These are phyloP conservation scores for Fistulifera pelliculosa DNA, from an alignment of 108 stramenopile genomes.

Conservation along the genomic window DNA sequence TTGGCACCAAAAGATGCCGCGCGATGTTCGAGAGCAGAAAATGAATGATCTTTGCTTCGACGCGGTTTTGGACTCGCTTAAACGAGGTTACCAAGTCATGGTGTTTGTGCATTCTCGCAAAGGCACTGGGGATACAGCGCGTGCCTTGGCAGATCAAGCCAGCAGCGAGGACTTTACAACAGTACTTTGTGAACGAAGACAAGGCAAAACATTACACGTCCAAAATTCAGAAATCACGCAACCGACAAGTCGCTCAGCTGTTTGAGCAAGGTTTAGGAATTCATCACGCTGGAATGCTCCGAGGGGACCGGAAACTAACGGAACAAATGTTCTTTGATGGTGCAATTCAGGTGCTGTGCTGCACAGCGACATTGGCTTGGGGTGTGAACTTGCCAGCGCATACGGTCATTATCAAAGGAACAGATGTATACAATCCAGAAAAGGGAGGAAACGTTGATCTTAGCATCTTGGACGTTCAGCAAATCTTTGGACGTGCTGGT, in stretches of 20 bases:
- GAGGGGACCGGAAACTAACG: constrained; percentile 87
- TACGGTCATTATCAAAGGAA: constrained; percentile 97
- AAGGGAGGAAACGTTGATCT: constrained; percentile 93
- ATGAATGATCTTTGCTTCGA: constrained; percentile 94
- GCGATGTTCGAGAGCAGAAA: constrained; percentile 60
- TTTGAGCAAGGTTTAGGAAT: constrained; percentile 92
- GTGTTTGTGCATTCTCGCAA: constrained; percentile 98
- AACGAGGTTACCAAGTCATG: constrained; percentile 97
- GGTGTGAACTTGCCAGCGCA: constrained; percentile 95
- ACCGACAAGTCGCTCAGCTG: constrained; percentile 76
- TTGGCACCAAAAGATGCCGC: constrained; percentile 24
- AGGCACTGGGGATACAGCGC: constrained; percentile 89
- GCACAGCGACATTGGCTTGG: constrained; percentile 98
- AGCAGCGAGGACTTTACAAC: constrained; percentile 46
- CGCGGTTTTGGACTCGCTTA: constrained; percentile 75
- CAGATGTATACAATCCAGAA: constrained; percentile 98
- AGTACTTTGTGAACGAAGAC: constrained; percentile 56
- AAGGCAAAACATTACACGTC: constrained; percentile 46
- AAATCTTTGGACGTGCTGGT: constrained; percentile 80
- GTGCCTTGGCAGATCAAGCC: constrained; percentile 72
- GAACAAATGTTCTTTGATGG: constrained; percentile 95
- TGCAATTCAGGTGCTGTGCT: constrained; percentile 93
- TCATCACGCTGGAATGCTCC: constrained; percentile 99
- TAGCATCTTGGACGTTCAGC: constrained; percentile 95
- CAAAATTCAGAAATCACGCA: constrained; percentile 77